These are phyloP conservation scores for Tulasnella sp. DNA, from an alignment of 768 basidiomycete genomes.

Conservation along the genomic window DNA sequence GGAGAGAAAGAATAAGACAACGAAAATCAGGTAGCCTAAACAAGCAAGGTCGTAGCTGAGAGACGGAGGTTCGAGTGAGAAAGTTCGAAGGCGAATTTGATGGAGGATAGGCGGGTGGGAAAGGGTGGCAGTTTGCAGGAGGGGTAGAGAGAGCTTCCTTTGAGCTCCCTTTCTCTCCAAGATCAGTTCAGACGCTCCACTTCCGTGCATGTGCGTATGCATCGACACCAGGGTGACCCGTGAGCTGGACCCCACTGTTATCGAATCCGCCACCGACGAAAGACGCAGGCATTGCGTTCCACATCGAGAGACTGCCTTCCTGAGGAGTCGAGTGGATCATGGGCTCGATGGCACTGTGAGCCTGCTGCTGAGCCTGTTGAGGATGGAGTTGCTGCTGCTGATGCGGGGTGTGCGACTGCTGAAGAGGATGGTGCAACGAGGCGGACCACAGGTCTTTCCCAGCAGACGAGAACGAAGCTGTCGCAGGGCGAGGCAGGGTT, in stretches of 20 bases:
- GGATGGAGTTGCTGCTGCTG: not conserved
- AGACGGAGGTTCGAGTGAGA: no score
- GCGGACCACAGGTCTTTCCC: not conserved
- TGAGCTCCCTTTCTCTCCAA: not conserved
- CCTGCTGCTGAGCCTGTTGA: not conserved
- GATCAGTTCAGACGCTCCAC: not conserved
- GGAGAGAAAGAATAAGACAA: not conserved
- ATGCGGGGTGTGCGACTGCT: not conserved
- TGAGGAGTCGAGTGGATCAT: not conserved
- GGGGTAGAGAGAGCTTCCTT: not conserved
- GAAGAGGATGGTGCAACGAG: not conserved
- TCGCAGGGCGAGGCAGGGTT: not conserved
- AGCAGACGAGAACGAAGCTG: not conserved
- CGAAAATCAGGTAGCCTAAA: constrained; percentile 4
- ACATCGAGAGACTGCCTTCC: not conserved
- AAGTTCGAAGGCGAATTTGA: no score
- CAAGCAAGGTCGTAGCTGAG: not conserved
- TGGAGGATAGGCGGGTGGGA: not conserved
- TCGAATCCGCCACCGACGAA: constrained; percentile 1
- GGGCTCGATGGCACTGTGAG: not conserved
- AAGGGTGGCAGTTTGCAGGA: not conserved
- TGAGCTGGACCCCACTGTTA: not conserved
- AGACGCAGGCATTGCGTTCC: not conserved
- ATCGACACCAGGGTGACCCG: not conserved
- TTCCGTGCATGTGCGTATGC: not conserved